A percentile compares a stretch with the other conserved stretches of the same genome.
Conservation (phyloP, 1,284 basidiomycete genomes). For the Cutaneotrichosporon daszewskae region DNA sequence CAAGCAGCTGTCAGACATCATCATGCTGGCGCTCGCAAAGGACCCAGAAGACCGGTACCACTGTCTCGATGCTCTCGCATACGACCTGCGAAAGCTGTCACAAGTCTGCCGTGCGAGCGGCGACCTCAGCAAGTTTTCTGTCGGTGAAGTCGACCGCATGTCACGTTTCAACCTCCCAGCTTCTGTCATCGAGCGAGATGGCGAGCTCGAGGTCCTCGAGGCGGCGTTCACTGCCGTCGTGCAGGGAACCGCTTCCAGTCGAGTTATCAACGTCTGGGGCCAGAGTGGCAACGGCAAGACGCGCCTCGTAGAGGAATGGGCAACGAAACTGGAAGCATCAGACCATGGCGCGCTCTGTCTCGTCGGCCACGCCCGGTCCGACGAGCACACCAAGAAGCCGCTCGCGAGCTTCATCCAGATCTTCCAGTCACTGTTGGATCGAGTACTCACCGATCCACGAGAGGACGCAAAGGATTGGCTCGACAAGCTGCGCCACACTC, state of each 20-base stretch:
- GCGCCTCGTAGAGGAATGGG: conserved; percentile 32
- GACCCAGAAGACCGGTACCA: conserved; percentile 37
- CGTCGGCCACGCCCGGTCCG: conserved; percentile 29
- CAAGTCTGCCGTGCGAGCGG: conserved; percentile 23
- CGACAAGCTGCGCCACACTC: conserved; percentile 21
- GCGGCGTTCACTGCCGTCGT: conserved; percentile 14
- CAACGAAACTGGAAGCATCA: conserved; percentile 15
- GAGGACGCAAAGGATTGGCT: conserved; percentile 34
- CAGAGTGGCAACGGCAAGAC: conserved; percentile 38
- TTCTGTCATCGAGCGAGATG: conserved; percentile 26
- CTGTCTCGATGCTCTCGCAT: conserved; percentile 27
- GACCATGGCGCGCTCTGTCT: conserved; percentile 15
- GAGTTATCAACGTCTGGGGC: conserved; percentile 32
- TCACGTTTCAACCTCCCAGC: conserved; percentile 30
- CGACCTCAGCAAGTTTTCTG: conserved; percentile 27
- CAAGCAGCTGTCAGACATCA: conserved; percentile 31
- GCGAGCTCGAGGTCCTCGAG: conserved; percentile 22
- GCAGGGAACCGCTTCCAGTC: not conserved
- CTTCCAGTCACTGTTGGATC: conserved; percentile 35
- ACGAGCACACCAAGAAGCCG: conserved; percentile 35
- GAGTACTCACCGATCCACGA: conserved; percentile 35
- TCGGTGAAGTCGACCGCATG: conserved; percentile 33
- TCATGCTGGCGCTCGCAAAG: conserved; percentile 34
- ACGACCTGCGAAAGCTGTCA: conserved; percentile 31
- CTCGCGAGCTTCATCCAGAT: conserved; percentile 37